These are phyloP conservation scores for Trichoderma semiorbis DNA, from an alignment of 2,329 filamentous ascomycete species.

Conservation along the genomic window DNA sequence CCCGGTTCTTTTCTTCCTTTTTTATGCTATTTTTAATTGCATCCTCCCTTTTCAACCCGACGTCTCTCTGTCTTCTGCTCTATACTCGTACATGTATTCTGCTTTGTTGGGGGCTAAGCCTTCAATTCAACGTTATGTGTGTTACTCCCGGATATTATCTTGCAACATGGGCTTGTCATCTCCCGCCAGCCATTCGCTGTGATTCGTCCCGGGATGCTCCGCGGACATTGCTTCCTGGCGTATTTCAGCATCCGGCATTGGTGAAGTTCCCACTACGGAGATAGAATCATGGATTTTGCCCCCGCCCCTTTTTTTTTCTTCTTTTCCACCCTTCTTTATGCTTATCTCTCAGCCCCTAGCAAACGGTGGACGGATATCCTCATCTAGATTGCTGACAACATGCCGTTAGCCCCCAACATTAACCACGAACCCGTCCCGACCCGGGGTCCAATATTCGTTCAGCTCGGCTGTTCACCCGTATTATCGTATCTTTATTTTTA, in stretches of 20 bases:
- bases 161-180: not conserved
- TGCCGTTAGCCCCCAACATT: not conserved
- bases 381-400: not conserved
- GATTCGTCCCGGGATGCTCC: not conserved
- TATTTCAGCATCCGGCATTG: not conserved
- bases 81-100: not conserved
- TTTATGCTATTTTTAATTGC: not conserved
- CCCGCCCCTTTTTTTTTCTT: not conserved
- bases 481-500: not conserved
- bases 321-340: not conserved
- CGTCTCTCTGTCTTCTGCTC: not conserved
- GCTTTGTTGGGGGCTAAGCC: not conserved
- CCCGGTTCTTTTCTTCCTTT: not conserved
- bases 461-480: not conserved
- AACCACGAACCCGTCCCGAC: not conserved
- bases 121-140: not conserved
- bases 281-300: not conserved
- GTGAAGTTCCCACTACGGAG: not conserved
- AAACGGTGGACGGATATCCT: not conserved
- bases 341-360: constrained; percentile 6
- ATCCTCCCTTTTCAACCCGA: not conserved
- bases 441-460: not conserved
- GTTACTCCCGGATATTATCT: not conserved
- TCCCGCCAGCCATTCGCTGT: not conserved
- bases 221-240: not conserved